Conservation (phyloP, 176 grass and related monocot species). For the Eremochloa ophiuroides region DNA sequence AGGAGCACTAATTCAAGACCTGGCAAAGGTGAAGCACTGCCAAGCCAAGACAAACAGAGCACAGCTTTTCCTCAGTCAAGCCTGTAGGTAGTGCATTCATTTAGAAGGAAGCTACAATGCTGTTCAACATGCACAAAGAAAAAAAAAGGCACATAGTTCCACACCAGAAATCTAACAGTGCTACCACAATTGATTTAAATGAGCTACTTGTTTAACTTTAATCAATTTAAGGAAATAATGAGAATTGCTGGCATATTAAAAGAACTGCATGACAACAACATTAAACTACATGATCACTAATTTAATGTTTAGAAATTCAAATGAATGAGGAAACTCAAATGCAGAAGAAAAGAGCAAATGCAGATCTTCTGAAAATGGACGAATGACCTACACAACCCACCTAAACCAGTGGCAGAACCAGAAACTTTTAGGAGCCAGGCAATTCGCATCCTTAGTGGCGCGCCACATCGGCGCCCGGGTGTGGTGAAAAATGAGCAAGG, state of each 20-base stretch:
- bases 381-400: not conserved
- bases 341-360: not conserved
- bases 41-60: not conserved
- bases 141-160: not conserved
- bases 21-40: not conserved
- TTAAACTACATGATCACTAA: not conserved
- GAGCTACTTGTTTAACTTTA: not conserved
- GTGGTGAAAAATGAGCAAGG: too few species aligned
- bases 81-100: slow-evolving; percentile 3
- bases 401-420: not conserved
- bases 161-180: not conserved
- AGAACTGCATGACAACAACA: not conserved
- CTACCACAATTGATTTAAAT: not conserved
- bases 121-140: not conserved
- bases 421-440: too few species aligned
- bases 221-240: not conserved
- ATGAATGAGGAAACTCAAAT: not conserved
- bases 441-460: too few species aligned
- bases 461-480: too few species aligned
- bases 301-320: not conserved
- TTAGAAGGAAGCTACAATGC: not conserved
- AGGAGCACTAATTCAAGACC: slow-evolving; percentile 1
- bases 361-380: not conserved
- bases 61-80: not conserved
- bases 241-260: not conserved